Percentiles rank a stretch among this genome's conserved stretches.
Evolutionary conservation across 108 stramenopile genomes (phyloP).

Genomic region (Bacterosira constricta): DNA sequence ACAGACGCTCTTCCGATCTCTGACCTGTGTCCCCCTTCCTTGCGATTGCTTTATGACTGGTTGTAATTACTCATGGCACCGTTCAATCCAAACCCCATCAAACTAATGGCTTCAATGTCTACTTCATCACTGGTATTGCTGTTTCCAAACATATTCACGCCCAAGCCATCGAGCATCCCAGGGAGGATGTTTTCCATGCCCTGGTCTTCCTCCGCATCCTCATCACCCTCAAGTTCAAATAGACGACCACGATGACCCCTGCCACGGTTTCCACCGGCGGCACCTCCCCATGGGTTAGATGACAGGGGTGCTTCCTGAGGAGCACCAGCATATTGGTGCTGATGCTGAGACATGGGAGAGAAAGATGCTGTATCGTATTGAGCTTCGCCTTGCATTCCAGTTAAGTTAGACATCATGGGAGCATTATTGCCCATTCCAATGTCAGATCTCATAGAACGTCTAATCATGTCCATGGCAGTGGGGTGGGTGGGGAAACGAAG

Average conservation of each 20-base stretch:
- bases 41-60: neutral
- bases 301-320: conserved; percentile 28
- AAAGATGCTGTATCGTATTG: conserved; percentile 19
- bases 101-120: conserved; percentile 87
- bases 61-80: conserved; percentile 27
- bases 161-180: conserved; percentile 76
- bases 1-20: neutral
- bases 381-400: conserved; percentile 17
- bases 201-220: conserved; percentile 62
- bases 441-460: conserved; percentile 45
- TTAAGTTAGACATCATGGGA: conserved; percentile 20
- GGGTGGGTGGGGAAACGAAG: conserved; percentile 43
- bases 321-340: conserved; percentile 35
- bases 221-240: conserved; percentile 84
- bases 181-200: conserved; percentile 48
- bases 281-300: conserved; percentile 39
- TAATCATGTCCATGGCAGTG: conserved; percentile 43
- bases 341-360: conserved; percentile 47
- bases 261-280: conserved; percentile 28
- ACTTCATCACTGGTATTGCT: conserved; percentile 60
- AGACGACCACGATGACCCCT: conserved; percentile 70
- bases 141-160: conserved; percentile 64
- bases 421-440: conserved; percentile 15
- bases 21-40: neutral
- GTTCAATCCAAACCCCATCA: conserved; percentile 77